phyloP scores from a whole-genome alignment of 371 early-diverging fungal species.

The Rhizopus microsporus region DNA sequence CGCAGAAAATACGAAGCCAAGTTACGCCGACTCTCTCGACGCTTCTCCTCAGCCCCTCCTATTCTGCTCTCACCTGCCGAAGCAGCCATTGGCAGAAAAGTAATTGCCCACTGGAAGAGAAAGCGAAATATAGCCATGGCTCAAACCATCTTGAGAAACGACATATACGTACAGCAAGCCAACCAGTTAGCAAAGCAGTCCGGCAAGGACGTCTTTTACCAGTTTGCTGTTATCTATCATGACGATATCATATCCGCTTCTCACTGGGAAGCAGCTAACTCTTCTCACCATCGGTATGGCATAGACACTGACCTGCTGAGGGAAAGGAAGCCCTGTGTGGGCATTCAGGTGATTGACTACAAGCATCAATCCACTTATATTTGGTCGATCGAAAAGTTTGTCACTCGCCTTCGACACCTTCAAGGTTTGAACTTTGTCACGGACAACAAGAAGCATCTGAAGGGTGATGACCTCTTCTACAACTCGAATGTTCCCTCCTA shows the following conservation, averaged over 20 bases:
- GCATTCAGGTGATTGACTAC: slow-evolving; percentile 65
- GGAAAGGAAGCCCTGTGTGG: slow-evolving; percentile 55
- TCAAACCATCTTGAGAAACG: slow-evolving; percentile 62
- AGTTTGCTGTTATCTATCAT: slow-evolving; percentile 61
- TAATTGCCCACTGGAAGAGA: slow-evolving; percentile 56
- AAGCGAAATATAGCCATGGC: slow-evolving; percentile 66
- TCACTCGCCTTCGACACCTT: slow-evolving; percentile 49
- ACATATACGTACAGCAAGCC: slow-evolving; percentile 73
- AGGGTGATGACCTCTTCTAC: slow-evolving; percentile 69
- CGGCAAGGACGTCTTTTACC: slow-evolving; percentile 73
- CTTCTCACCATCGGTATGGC: slow-evolving; percentile 32
- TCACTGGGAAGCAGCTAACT: slow-evolving; percentile 55
- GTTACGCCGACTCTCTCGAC: slow-evolving; percentile 37
- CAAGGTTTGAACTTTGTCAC: slow-evolving; percentile 70
- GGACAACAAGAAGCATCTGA: slow-evolving; percentile 64
- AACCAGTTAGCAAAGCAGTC: slow-evolving; percentile 76
- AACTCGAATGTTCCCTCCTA: slow-evolving; percentile 54
- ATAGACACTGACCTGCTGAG: slow-evolving; percentile 47
- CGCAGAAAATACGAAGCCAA: slow-evolving; percentile 52
- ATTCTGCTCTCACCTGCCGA: slow-evolving; percentile 44
- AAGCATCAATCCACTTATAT: slow-evolving; percentile 64
- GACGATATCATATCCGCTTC: slow-evolving; percentile 54
- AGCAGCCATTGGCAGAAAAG: slow-evolving; percentile 46
- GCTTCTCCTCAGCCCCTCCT: slow-evolving; percentile 22
- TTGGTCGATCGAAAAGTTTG: slow-evolving; percentile 71